Evolutionary conservation across 2,329 filamentous ascomycete genomes (phyloP).

Genomic region (Pseudogymnoascus sp.): DNA sequence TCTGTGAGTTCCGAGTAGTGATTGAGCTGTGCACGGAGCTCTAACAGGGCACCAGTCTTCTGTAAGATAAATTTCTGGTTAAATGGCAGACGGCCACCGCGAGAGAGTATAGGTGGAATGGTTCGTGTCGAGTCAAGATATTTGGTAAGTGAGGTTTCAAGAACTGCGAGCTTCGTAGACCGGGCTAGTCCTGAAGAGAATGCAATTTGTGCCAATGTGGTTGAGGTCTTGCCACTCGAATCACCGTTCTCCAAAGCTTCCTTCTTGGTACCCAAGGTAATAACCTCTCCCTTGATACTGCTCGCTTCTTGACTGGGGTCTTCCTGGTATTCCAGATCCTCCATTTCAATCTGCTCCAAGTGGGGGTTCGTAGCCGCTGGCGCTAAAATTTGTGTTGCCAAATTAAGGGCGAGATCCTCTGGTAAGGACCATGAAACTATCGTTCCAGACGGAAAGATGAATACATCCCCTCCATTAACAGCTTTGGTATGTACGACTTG

Average conservation of each 20-base stretch:
- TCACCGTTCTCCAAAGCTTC: slow-evolving; percentile 31
- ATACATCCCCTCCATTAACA: slow-evolving; percentile 71
- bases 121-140: slow-evolving; percentile 83
- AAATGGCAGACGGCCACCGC: slow-evolving; percentile 55
- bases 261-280: slow-evolving; percentile 73
- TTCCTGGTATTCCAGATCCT: slow-evolving; percentile 81
- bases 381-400: slow-evolving; percentile 66
- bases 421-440: slow-evolving; percentile 88
- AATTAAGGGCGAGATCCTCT: slow-evolving; percentile 60
- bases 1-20: slow-evolving; percentile 96
- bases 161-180: slow-evolving; percentile 85
- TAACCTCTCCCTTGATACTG: slow-evolving; percentile 77
- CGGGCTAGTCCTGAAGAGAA: slow-evolving; percentile 91
- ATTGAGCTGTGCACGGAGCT: slow-evolving; percentile 85
- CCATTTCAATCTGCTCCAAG: slow-evolving; percentile 66
- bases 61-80: slow-evolving; percentile 74
- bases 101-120: slow-evolving; percentile 72
- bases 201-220: slow-evolving; percentile 83
- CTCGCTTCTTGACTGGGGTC: slow-evolving; percentile 68
- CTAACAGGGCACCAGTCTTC: slow-evolving; percentile 88
- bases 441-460: slow-evolving; percentile 91
- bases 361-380: slow-evolving; percentile 72
- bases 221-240: slow-evolving; percentile 36
- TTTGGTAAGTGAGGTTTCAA: slow-evolving; percentile 72
- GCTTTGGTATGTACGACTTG: slow-evolving; percentile 58